phyloP scores from a whole-genome alignment of 768 basidiomycete genomes.

The Amanita pseudoporphyria region DNA sequence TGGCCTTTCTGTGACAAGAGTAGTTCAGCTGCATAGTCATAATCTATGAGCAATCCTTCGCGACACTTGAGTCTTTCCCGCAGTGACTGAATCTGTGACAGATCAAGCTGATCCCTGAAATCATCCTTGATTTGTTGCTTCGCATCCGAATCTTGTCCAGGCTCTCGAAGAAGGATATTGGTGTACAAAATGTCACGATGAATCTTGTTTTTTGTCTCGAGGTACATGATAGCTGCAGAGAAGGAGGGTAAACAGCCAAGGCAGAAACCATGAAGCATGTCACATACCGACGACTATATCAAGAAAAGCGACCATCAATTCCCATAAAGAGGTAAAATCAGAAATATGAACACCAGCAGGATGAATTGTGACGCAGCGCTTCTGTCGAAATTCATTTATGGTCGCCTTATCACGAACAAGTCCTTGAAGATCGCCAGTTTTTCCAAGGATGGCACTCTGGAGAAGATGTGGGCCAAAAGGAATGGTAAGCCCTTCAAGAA shows the following conservation, averaged over 20 bases:
- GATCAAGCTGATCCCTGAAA: not conserved
- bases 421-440: not conserved
- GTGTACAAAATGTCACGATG: constrained; percentile 4
- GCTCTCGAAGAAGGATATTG: too few relatives aligned
- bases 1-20: not conserved
- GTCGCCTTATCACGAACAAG: not conserved
- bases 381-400: not conserved
- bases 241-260: not conserved
- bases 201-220: not conserved
- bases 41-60: not conserved
- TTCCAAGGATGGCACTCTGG: not conserved
- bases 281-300: constrained; percentile 2
- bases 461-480: not conserved
- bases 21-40: too few relatives aligned
- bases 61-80: not conserved
- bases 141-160: not conserved
- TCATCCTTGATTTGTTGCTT: not conserved
- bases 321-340: not conserved
- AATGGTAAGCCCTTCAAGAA: not conserved
- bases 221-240: constrained; percentile 4
- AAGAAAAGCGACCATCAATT: constrained; percentile 1
- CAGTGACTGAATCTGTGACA: not conserved
- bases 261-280: not conserved
- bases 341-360: not conserved
- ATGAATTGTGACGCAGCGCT: not conserved